Evolutionary conservation across 176 grass and related monocot species (phyloP), one percentile per base, ranked within the genome.

Genomic region (Eremochloa ophiuroides): DNA sequence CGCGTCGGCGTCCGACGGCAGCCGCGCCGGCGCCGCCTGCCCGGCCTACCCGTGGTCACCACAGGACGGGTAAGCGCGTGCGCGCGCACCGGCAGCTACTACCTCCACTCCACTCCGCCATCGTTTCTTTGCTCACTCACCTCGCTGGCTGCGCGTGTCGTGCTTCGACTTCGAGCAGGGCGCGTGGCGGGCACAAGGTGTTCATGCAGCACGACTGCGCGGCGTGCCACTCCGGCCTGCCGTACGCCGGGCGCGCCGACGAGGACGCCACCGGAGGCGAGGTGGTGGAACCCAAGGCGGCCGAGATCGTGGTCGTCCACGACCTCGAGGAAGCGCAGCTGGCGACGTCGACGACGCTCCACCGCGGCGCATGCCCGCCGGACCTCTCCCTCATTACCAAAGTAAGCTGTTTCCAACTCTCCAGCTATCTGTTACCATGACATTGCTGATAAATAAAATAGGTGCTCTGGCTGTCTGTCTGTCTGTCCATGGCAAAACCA

Each of bases 171-270:
- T 55, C n/a, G 33, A 20, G 55, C 84, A 83, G 71, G 30, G 20
- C 55, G 8, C 85, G 76, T 7, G 79, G 88, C 35, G 85, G 85
- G 14, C 69, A 69, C 9, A 80, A 90, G 80, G 85, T 93, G 75
- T 93, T 82, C 82, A 87, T 88, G 80, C 87, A 88, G 77, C 58
- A 80, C 66, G 74, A 71, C 83, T 93, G 91, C 86, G 64, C 91
- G 2, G 83, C 91, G 76, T 93, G 91, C 88, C 91, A 93, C 80
- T 78, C 82, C 73, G 78, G 75, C 82, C 88, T 89, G 46, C 91
- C 85, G 37, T 75, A 90, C 78, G 77, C 78, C 20, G 30, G 72
- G 61, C 77, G 79, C 62, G 27, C 62, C 0, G 71, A 17, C 0
- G 69, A 62, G 12, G 71, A 35, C 55, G 2, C 37, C 6, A 20